Base-by-base conservation (phyloP, 108 stramenopile genomes). In the Pseudonitzschia pungens region DNA sequence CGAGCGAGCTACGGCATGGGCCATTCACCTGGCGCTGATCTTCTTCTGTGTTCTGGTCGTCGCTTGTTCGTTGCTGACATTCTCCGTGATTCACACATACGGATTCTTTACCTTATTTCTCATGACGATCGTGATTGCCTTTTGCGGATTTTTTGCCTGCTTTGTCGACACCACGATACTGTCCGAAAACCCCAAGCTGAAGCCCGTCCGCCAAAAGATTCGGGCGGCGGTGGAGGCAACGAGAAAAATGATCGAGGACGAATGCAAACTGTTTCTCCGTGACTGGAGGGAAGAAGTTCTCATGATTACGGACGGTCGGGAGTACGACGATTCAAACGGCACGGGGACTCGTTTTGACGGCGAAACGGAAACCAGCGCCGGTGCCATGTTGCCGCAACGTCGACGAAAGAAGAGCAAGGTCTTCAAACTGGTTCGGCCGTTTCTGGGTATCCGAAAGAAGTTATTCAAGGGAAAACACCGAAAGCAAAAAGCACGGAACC, bases 201-300 rank as follows among this genome's bases (percentile, higher is more conserved):
- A 68, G 14, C 77, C 77, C 22, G 71, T 78, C 36, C 77, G 77
- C 22, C 52, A 50, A 51, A 72, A 72, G 66, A 72, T 78, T 36
- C n/a, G 65, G 18, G 26, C 40, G 14, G 77, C 42, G 18, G 71
- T 78, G 8, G 10, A 68, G 32, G 70, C 69, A 11, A 65, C 71
- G 16, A 58, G 52, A 36, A 27, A 72, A 16, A 66, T 41, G 2
- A 42, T 78, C 15, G 66, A 44, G n/a, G 71, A 78, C 18, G 77
- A 78, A 57, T 68, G 65, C 31, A 21, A 68, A 48, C 48, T 72
- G 40, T 72, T 78, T 32, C n/a, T 66, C 33, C 63, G 65, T 31
- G 77, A 78, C 43, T 78, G 77, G 77, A 78, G 62, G 29, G 77
- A 78, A 63, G 33, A 60, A 32, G 28, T 56, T 1, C 56, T 68